Evolutionary conservation across 306 rosid species (phyloP).

Genomic region (Vicia faba): DNA sequence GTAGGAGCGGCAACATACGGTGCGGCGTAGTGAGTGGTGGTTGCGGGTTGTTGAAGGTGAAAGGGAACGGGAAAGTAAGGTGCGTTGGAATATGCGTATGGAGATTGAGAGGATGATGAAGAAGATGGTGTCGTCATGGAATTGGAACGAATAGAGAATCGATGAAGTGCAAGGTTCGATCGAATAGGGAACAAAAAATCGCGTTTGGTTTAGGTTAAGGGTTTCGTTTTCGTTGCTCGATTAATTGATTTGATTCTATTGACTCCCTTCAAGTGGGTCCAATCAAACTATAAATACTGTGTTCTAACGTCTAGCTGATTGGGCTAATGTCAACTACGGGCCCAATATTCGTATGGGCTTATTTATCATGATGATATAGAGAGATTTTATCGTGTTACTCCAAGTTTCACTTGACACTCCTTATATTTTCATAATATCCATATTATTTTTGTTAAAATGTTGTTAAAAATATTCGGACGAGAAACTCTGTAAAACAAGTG

Average conservation of each 20-base stretch:
- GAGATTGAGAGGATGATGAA: slow-evolving; percentile 52
- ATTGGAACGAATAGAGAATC: not conserved
- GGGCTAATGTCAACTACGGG: not conserved
- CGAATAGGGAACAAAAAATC: not conserved
- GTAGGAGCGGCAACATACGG: slow-evolving; percentile 52
- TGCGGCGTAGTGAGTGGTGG: slow-evolving; percentile 54
- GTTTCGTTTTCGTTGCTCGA: not conserved
- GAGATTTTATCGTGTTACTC: too few species aligned
- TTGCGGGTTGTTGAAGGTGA: slow-evolving; percentile 73
- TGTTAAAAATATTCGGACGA: too few species aligned
- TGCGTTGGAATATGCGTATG: slow-evolving; percentile 57
- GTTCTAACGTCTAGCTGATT: too few species aligned
- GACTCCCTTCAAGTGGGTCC: slow-evolving; percentile 1
- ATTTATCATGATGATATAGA: too few species aligned
- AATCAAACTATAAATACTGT: not conserved
- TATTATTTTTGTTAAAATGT: too few species aligned
- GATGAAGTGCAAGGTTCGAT: not conserved
- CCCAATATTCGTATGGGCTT: not conserved
- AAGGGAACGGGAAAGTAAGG: slow-evolving; percentile 78
- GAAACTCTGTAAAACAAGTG: too few species aligned
- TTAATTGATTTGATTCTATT: too few species aligned
- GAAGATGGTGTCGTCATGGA: slow-evolving; percentile 63
- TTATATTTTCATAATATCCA: too few species aligned
- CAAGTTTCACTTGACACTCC: too few species aligned
- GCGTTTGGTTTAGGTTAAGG: slow-evolving; percentile 2